Conservation (phyloP, 2,329 filamentous ascomycete genomes). For the Chrysoporthe cubensis region DNA sequence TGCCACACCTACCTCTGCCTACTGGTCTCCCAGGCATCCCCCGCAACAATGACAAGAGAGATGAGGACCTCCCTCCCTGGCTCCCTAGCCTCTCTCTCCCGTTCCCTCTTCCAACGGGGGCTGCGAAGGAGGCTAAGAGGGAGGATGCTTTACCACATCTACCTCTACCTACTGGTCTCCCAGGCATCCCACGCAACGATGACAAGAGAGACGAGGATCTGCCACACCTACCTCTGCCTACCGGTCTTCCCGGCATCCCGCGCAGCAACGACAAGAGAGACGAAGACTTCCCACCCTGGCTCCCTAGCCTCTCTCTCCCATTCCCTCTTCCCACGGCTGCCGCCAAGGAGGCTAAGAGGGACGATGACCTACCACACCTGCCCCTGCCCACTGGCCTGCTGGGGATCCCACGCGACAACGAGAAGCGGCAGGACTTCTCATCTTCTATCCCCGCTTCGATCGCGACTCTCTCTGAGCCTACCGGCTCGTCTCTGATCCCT, state of each 20-base stretch:
- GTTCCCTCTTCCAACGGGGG: background rate
- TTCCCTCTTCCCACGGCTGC: background rate
- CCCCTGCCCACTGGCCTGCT: slow-evolving; percentile 14
- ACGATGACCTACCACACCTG: background rate
- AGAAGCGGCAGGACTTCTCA: background rate
- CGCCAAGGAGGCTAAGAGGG: background rate
- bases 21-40: slow-evolving; percentile 2
- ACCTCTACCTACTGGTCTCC: slow-evolving; percentile 6
- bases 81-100: background rate
- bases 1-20: background rate
- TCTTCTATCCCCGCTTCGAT: background rate
- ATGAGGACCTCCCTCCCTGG: background rate
- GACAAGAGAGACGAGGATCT: background rate
- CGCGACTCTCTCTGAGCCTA: slow-evolving; percentile 2
- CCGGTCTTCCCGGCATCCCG: background rate
- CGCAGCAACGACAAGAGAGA: background rate
- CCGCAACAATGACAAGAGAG: background rate
- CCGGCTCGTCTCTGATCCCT: slow-evolving; percentile 2
- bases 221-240: background rate
- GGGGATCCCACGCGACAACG: background rate
- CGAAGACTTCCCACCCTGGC: background rate
- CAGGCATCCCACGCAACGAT: background rate
- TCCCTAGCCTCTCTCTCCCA: background rate
- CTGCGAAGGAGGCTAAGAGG: background rate
- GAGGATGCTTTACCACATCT: background rate